Percentiles rank a stretch among this genome's conserved stretches.
These are phyloP conservation scores for Magnusiomyces ingens DNA, from an alignment of 1,139 yeast species.

Conservation along the genomic window DNA sequence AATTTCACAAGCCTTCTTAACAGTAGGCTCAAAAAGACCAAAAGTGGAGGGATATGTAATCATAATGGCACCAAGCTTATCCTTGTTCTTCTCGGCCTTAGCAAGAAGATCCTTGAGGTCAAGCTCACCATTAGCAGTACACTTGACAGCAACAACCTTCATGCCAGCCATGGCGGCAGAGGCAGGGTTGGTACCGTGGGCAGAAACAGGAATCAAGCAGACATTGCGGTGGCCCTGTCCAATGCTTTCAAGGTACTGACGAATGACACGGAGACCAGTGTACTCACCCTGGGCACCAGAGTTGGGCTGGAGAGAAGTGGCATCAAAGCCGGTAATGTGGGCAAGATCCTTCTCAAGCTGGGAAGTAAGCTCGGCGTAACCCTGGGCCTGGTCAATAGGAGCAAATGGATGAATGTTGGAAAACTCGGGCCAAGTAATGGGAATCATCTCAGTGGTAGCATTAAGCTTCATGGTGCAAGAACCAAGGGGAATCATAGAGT, in stretches of 20 bases:
- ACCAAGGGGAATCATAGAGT: slow-evolving; percentile 95
- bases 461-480: slow-evolving; percentile 97
- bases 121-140: slow-evolving; percentile 76
- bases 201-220: slow-evolving; percentile 92
- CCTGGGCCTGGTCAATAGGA: slow-evolving; percentile 78
- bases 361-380: slow-evolving; percentile 65
- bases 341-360: slow-evolving; percentile 83
- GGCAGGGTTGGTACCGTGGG: slow-evolving; percentile 98
- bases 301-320: slow-evolving; percentile 90
- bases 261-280: slow-evolving; percentile 84
- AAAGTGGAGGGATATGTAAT: slow-evolving; percentile 96
- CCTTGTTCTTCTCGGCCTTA: slow-evolving; percentile 66
- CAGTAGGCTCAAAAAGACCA: slow-evolving; percentile 92
- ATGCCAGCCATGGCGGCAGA: slow-evolving; percentile 97
- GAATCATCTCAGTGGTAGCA: slow-evolving; percentile 90
- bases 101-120: slow-evolving; percentile 67
- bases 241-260: slow-evolving; percentile 62
- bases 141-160: slow-evolving; percentile 87
- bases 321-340: slow-evolving; percentile 91
- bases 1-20: slow-evolving; percentile 72
- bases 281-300: slow-evolving; percentile 99
- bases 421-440: slow-evolving; percentile 93
- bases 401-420: slow-evolving; percentile 86
- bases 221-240: slow-evolving; percentile 75
- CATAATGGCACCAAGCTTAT: slow-evolving; percentile 82